Base-by-base conservation (phyloP, 148 eudicot species). In the Chenopodium berlandieri region DNA sequence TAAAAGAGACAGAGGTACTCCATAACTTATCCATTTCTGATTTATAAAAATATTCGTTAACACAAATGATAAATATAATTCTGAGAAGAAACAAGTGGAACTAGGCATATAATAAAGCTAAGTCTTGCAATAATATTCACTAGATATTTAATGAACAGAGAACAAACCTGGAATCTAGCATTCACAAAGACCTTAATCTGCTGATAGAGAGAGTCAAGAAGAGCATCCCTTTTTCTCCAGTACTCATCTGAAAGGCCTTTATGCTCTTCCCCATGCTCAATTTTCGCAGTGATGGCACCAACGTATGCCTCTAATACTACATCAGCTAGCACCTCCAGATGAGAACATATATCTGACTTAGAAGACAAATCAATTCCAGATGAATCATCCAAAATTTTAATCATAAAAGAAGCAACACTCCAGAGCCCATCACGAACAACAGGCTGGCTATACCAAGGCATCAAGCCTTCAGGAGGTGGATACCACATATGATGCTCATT, bases 401-500 rank as follows among this genome's bases (percentile, higher is more conserved):
- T 88, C 95, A 93, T 90, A 77, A 90, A 87, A 81, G 89, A 86
- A 73, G 98, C 98, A 84, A 94, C 83, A 80, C 87, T 89, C 99
- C 99, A 94, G 19, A 94, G 80, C 86, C 99, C 99, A 88, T 86
- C 88, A 69, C 93, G 90, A 70, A 94, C 98, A 47, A 88, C 86
- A 82, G 79, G 37, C 81, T 89, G 92, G 78, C 95, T 85, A 81
- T 87, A 91, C 99, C 99, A 96, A 78, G 98, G 98, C 68, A 89
- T 90, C 81, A 96, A 88, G 85, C 99, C 97, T 85, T 96, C 98
- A 66, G 88, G 90, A 46, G 97, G 86, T 64, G 99, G 98, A 81
- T 96, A 96, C 99, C 99, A 96, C 87, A 96, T 83, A 81, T 91
- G 94, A 82, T 96, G 84, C 80, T 96, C 98, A 88, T 85, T 92